These are phyloP conservation scores for Aspergillus terreus DNA, from an alignment of 2,329 filamentous ascomycete genomes.

Conservation along the genomic window DNA sequence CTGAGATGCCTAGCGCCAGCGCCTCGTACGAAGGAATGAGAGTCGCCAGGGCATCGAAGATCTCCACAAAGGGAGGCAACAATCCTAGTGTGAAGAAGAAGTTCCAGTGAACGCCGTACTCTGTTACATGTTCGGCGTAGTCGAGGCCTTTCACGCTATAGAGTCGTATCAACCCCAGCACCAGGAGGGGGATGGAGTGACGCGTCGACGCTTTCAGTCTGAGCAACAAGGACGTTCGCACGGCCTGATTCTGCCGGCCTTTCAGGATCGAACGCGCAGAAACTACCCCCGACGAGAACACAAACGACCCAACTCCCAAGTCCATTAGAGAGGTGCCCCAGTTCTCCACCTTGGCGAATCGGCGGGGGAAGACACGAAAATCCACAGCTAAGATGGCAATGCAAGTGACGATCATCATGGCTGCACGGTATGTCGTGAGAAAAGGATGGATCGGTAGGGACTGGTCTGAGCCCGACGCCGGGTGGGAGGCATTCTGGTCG, in stretches of 20 bases:
- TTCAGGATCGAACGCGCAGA: slow-evolving; percentile 77
- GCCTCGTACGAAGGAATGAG: slow-evolving; percentile 72
- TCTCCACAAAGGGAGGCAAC: slow-evolving; percentile 80
- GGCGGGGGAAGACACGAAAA: slow-evolving; percentile 85
- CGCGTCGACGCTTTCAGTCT: slow-evolving; percentile 66
- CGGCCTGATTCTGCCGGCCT: slow-evolving; percentile 54
- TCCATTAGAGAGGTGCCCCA: slow-evolving; percentile 99
- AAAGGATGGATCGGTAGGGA: slow-evolving; percentile 81
- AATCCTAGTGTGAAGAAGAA: slow-evolving; percentile 97
- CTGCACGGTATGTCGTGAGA: slow-evolving; percentile 83
- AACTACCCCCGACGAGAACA: slow-evolving; percentile 90
- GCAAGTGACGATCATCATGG: slow-evolving; percentile 88
- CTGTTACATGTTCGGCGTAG: slow-evolving; percentile 94
- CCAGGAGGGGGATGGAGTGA: slow-evolving; percentile 77
- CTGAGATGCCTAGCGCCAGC: slow-evolving; percentile 66
- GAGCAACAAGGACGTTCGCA: slow-evolving; percentile 38
- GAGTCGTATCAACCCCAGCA: slow-evolving; percentile 75
- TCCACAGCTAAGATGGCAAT: slow-evolving; percentile 94
- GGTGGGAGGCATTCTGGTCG: slow-evolving; percentile 18
- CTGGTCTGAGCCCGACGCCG: slow-evolving; percentile 33
- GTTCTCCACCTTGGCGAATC: slow-evolving; percentile 97
- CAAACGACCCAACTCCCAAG: slow-evolving; percentile 92
- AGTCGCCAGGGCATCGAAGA: slow-evolving; percentile 70
- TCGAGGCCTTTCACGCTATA: slow-evolving; percentile 90
- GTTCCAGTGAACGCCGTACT: slow-evolving; percentile 99